Percentiles rank a stretch among this genome's conserved stretches.
Evolutionary conservation across 148 eudicot genomes (phyloP).

Genomic region (Chenopodium quinoa): DNA sequence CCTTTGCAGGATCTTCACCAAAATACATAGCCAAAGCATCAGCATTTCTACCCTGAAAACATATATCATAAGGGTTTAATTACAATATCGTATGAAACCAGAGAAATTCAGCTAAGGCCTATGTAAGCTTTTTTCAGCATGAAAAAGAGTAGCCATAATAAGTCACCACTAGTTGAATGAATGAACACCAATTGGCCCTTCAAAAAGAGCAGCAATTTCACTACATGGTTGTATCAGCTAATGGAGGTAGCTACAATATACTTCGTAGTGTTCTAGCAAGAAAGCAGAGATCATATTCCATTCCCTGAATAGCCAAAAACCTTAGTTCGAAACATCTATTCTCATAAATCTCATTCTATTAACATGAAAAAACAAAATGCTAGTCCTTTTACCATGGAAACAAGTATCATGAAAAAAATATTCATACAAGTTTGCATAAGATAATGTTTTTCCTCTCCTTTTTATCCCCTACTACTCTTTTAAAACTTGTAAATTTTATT

Average conservation of each 20-base stretch:
- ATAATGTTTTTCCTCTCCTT: too few species aligned
- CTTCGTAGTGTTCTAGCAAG: not conserved
- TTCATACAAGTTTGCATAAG: too few species aligned
- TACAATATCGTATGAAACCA: not conserved
- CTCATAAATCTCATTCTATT: not conserved
- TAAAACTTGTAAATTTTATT: too few species aligned
- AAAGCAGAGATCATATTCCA: not conserved
- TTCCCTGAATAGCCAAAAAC: not conserved
- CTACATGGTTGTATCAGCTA: not conserved
- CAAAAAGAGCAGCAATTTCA: not conserved
- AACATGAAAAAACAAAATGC: not conserved
- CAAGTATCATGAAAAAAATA: too few species aligned
- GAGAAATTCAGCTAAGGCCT: not conserved
- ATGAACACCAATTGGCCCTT: not conserved
- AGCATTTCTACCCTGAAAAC: constrained; percentile 74
- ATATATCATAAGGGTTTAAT: not conserved
- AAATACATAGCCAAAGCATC: constrained; percentile 87
- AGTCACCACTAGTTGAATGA: not conserved
- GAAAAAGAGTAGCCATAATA: not conserved
- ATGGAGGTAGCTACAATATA: not conserved
- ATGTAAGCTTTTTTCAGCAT: not conserved
- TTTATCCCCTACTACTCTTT: too few species aligned
- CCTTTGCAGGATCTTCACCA: constrained; percentile 94
- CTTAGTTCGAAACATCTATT: not conserved
- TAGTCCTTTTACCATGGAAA: not conserved